Evolutionary conservation across 208 protist genomes (phyloP).

Genomic region (Trypanosoma avium): DNA sequence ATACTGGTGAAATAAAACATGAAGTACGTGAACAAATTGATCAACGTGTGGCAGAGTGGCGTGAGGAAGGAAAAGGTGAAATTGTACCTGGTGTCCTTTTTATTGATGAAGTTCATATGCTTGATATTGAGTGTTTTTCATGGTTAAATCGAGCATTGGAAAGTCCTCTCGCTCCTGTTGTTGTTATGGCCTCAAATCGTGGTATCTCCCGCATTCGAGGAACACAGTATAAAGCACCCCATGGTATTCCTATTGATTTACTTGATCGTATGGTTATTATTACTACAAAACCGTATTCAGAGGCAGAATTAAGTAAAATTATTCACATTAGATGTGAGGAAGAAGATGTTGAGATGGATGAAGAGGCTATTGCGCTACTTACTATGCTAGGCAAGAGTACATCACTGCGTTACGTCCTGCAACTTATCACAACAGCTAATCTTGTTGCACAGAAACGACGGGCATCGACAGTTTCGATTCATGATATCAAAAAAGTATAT

Average conservation of each 20-base stretch:
- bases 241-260: conserved; percentile 99
- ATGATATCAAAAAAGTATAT: conserved; percentile 98
- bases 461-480: conserved; percentile 90
- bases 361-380: conserved; percentile 95
- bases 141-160: conserved; percentile 99
- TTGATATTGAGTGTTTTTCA: conserved; percentile 99
- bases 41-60: conserved; percentile 99
- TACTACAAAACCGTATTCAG: conserved; percentile 95
- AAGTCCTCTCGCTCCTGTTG: conserved; percentile 97
- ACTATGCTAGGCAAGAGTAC: conserved; percentile 96
- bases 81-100: conserved; percentile 98
- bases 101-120: conserved; percentile 99
- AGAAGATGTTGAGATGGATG: conserved; percentile 98
- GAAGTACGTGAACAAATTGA: conserved; percentile 99
- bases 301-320: conserved; percentile 96
- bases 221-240: conserved; percentile 97
- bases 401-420: conserved; percentile 99
- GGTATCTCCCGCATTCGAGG: conserved; percentile 99
- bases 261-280: conserved; percentile 99
- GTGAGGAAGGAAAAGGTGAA: conserved; percentile 99
- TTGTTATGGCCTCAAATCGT: conserved; percentile 99
- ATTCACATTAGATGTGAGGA: conserved; percentile 98
- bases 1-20: conserved; percentile 99
- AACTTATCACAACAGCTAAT: conserved; percentile 98
- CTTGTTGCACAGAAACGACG: conserved; percentile 96